phyloP scores from a whole-genome alignment of 106 monocot genomes.

The Agapanthus africanus region DNA sequence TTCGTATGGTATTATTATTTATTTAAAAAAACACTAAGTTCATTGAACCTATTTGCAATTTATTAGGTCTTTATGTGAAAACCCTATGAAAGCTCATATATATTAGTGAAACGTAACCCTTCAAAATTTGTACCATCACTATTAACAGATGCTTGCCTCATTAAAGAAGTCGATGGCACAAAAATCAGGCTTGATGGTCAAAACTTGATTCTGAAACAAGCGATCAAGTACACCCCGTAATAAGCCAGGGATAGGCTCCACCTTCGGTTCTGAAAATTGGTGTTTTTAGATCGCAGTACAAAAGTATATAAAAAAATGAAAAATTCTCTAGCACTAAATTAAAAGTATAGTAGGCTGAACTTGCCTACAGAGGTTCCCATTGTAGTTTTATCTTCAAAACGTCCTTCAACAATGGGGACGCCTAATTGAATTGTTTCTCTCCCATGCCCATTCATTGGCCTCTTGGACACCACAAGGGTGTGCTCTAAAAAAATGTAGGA shows the following conservation, averaged over 20 bases:
- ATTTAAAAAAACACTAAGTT: too few species aligned
- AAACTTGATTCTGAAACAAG: slow-evolving; percentile 30
- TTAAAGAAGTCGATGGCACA: slow-evolving; percentile 62
- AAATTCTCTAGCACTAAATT: background rate
- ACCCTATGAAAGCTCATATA: too few species aligned
- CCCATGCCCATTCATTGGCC: slow-evolving; percentile 66
- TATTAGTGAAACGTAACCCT: too few species aligned
- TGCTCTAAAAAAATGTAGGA: slow-evolving; percentile 16
- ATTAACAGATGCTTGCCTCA: slow-evolving; percentile 26
- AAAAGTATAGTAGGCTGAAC: slow-evolving; percentile 1
- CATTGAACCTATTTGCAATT: too few species aligned
- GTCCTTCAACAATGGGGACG: slow-evolving; percentile 38
- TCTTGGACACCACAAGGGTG: slow-evolving; percentile 42
- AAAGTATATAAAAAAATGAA: background rate
- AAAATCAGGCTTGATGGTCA: slow-evolving; percentile 38
- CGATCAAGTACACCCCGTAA: slow-evolving; percentile 36
- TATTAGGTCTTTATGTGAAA: too few species aligned
- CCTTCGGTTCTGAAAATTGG: slow-evolving; percentile 35
- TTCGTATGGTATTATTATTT: too few species aligned
- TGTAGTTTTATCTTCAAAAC: slow-evolving; percentile 37
- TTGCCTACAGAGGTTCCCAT: slow-evolving; percentile 21
- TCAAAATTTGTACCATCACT: background rate
- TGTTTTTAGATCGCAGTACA: slow-evolving; percentile 3
- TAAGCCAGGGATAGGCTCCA: slow-evolving; percentile 42
- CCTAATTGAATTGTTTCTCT: slow-evolving; percentile 62